These are phyloP conservation scores for Leucogyrophana mollusca DNA, from an alignment of 768 basidiomycete species.

Conservation along the genomic window DNA sequence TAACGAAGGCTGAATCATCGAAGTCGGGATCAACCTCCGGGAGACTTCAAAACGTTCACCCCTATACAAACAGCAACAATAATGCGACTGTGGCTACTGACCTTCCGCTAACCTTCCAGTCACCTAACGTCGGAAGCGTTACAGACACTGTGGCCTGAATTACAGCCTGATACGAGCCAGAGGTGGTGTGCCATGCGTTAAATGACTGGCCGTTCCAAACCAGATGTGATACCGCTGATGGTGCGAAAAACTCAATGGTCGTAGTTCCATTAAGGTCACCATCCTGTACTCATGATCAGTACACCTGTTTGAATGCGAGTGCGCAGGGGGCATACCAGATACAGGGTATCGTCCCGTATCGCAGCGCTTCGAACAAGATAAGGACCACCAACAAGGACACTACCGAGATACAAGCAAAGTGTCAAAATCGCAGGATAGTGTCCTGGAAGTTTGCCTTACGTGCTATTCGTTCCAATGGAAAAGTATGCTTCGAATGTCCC, in stretches of 20 bases:
- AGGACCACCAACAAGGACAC: slow-evolving; percentile 38
- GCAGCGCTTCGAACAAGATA: slow-evolving; percentile 34
- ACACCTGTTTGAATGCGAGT: neutral
- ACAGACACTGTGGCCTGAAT: slow-evolving; percentile 13
- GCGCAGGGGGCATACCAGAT: slow-evolving; percentile 24
- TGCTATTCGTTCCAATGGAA: slow-evolving; percentile 44
- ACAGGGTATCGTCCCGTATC: slow-evolving; percentile 22
- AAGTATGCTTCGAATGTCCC: slow-evolving; percentile 42
- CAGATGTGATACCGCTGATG: slow-evolving; percentile 31
- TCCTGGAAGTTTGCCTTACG: slow-evolving; percentile 23
- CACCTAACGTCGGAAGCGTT: slow-evolving; percentile 32
- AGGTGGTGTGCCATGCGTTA: slow-evolving; percentile 21
- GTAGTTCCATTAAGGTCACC: slow-evolving; percentile 54
- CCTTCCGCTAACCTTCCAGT: slow-evolving; percentile 52
- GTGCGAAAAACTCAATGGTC: slow-evolving; percentile 41
- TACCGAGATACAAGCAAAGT: slow-evolving; percentile 8
- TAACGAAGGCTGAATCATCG: slow-evolving; percentile 47
- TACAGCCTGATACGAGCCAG: slow-evolving; percentile 30
- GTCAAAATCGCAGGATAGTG: neutral
- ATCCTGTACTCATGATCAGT: slow-evolving; percentile 24
- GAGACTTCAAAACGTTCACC: slow-evolving; percentile 30
- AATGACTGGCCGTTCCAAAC: slow-evolving; percentile 41
- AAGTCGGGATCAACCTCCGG: slow-evolving; percentile 47
- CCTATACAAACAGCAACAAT: slow-evolving; percentile 13
- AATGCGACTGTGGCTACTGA: slow-evolving; percentile 12